phyloP scores from a whole-genome alignment of 768 basidiomycete genomes.

The Cyclocybe aegerita region DNA sequence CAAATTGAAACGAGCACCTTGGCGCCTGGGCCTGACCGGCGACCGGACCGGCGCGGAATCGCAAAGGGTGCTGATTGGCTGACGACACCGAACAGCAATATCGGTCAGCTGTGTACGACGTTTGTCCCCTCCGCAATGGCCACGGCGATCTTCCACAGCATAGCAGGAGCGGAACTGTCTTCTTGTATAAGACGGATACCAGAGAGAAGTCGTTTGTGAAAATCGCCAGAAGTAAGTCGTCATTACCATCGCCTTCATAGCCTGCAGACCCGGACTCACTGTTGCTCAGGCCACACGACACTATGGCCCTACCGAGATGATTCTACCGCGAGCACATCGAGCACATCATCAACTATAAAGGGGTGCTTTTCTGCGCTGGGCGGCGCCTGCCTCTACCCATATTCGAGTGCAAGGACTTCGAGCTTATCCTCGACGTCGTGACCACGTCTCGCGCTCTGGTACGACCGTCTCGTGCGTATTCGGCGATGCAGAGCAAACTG shows the following conservation, averaged over 20 bases:
- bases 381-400: slow-evolving; percentile 94
- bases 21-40: no score
- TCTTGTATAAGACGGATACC: no score
- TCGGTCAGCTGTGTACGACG: no score
- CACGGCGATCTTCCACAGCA: no score
- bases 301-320: slow-evolving; percentile 88
- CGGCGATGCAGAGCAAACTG: slow-evolving; percentile 70
- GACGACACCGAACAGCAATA: no score
- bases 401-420: slow-evolving; percentile 97
- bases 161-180: no score
- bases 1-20: no score
- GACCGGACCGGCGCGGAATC: no score
- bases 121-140: no score
- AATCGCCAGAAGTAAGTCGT: slow-evolving; percentile 84
- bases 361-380: slow-evolving; percentile 88
- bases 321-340: slow-evolving; percentile 90
- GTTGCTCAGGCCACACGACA: slow-evolving; percentile 82
- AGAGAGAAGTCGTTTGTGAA: slow-evolving; percentile 71
- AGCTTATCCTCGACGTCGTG: slow-evolving; percentile 95
- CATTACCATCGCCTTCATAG: background rate
- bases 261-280: slow-evolving; percentile 9
- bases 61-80: no score
- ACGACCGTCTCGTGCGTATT: slow-evolving; percentile 98
- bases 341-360: slow-evolving; percentile 61
- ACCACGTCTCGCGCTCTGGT: slow-evolving; percentile 90